Evolutionary conservation across 352 stramenopile genomes (phyloP).

Genomic region (Phytophthora foliorum): DNA sequence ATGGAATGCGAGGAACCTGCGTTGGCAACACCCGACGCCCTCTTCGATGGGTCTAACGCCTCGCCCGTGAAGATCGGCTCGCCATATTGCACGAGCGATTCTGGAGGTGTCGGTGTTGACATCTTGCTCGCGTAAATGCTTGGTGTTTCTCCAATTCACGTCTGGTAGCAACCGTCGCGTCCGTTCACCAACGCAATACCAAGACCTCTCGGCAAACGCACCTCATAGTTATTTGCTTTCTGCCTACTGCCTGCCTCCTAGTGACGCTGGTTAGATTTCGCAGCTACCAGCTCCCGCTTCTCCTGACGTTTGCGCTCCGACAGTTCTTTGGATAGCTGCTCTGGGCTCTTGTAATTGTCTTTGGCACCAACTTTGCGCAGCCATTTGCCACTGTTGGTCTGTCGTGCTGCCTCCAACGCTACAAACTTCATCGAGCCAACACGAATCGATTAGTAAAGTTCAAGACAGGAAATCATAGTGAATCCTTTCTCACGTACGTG

Average conservation of each 20-base stretch:
- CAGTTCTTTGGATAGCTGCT: constrained; percentile 61
- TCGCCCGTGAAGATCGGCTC: constrained; percentile 93
- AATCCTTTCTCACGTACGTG: constrained; percentile 42
- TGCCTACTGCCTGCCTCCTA: constrained; percentile 4
- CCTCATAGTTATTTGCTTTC: constrained; percentile 12
- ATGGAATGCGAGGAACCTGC: constrained; percentile 33
- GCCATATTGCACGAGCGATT: constrained; percentile 91
- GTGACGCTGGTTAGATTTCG: constrained; percentile 23
- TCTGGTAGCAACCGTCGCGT: constrained; percentile 41
- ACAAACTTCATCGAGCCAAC: constrained; percentile 40
- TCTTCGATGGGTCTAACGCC: constrained; percentile 69
- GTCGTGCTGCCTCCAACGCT: constrained; percentile 41
- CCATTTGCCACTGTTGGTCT: constrained; percentile 62
- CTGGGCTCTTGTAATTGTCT: constrained; percentile 62
- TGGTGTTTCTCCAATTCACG: constrained; percentile 6
- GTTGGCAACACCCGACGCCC: constrained; percentile 28
- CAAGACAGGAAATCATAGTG: background rate
- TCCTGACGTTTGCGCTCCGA: constrained; percentile 58
- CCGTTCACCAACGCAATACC: constrained; percentile 33
- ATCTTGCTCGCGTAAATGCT: constrained; percentile 33
- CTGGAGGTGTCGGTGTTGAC: constrained; percentile 72
- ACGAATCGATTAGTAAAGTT: constrained; percentile 20
- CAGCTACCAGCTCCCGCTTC: constrained; percentile 44
- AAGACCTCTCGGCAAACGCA: background rate
- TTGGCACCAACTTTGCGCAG: constrained; percentile 47